A percentile compares a stretch with the other conserved stretches of the same genome.
Evolutionary conservation across 2,329 filamentous ascomycete species (phyloP).

Genomic region (Penicillium sp.): DNA sequence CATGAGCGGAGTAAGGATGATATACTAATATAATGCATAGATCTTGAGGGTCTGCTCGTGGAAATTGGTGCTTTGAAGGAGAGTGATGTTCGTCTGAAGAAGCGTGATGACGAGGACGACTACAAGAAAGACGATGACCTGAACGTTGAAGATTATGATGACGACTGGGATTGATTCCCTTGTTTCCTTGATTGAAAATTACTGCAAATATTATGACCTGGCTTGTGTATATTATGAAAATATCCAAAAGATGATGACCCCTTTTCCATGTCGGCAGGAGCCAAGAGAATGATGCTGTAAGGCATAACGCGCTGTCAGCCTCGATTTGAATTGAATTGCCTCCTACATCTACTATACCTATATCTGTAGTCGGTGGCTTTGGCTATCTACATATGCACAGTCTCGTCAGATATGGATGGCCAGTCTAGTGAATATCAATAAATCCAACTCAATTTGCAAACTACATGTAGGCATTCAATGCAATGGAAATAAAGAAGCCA

Average conservation of each 20-base stretch:
- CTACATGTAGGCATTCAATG: background rate
- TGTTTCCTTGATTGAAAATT: slow-evolving; percentile 2
- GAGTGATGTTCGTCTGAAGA: slow-evolving; percentile 66
- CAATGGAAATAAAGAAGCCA: background rate
- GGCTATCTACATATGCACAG: background rate
- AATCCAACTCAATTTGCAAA: background rate
- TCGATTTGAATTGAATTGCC: background rate
- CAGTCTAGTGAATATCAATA: background rate
- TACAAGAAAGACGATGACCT: slow-evolving; percentile 46
- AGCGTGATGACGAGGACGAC: slow-evolving; percentile 46
- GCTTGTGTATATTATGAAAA: slow-evolving; percentile 19
- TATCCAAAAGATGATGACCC: slow-evolving; percentile 1
- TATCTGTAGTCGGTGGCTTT: background rate
- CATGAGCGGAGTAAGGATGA: background rate
- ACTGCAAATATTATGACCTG: slow-evolving; percentile 14
- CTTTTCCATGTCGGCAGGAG: background rate
- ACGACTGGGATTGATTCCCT: slow-evolving; percentile 49
- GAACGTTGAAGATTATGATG: slow-evolving; percentile 43
- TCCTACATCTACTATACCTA: background rate
- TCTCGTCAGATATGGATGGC: no score
- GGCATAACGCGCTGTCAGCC: background rate
- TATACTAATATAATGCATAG: slow-evolving; percentile 25
- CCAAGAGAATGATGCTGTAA: background rate
- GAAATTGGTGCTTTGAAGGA: slow-evolving; percentile 70
- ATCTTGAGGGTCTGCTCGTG: slow-evolving; percentile 72